Percentiles rank a stretch among this genome's conserved stretches.
Conservation (phyloP, 352 stramenopile species). For the Phytophthora ramorum region DNA sequence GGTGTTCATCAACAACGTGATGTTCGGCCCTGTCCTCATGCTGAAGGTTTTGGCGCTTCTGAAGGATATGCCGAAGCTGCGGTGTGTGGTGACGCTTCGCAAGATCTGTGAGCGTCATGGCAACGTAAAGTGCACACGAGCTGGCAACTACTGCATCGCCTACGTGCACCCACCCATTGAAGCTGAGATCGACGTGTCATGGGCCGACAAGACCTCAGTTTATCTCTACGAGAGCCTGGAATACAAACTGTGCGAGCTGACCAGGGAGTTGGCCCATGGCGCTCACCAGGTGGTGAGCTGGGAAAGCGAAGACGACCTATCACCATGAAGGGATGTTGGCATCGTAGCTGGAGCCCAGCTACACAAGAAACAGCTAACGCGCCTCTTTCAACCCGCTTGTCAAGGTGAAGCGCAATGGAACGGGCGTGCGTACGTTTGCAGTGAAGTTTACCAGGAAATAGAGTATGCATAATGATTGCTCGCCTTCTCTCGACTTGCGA, state of each 20-base stretch:
- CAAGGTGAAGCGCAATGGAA: constrained; percentile 15
- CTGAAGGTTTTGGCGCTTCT: constrained; percentile 73
- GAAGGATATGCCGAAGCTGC: constrained; percentile 63
- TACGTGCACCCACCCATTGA: constrained; percentile 77
- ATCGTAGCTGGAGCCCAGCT: constrained; percentile 2
- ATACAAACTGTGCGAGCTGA: constrained; percentile 49
- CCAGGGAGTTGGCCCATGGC: constrained; percentile 34
- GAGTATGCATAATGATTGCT: constrained; percentile 18
- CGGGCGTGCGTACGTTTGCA: constrained; percentile 18
- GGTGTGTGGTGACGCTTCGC: constrained; percentile 74
- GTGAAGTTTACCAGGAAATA: constrained; percentile 26
- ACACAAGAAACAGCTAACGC: background rate
- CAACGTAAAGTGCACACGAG: constrained; percentile 60
- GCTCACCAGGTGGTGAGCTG: background rate
- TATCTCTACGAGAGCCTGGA: constrained; percentile 78
- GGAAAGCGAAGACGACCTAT: constrained; percentile 1
- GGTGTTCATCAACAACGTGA: constrained; percentile 90
- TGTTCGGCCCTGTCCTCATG: constrained; percentile 83
- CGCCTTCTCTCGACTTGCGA: constrained; percentile 11
- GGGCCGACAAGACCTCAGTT: constrained; percentile 76
- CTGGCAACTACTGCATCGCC: constrained; percentile 63
- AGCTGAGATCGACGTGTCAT: constrained; percentile 81
- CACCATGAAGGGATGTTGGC: background rate
- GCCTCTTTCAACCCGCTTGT: constrained; percentile 6
- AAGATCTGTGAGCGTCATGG: constrained; percentile 86